phyloP scores from a whole-genome alignment of 345 rosid species.

The Gossypium mustelinum region DNA sequence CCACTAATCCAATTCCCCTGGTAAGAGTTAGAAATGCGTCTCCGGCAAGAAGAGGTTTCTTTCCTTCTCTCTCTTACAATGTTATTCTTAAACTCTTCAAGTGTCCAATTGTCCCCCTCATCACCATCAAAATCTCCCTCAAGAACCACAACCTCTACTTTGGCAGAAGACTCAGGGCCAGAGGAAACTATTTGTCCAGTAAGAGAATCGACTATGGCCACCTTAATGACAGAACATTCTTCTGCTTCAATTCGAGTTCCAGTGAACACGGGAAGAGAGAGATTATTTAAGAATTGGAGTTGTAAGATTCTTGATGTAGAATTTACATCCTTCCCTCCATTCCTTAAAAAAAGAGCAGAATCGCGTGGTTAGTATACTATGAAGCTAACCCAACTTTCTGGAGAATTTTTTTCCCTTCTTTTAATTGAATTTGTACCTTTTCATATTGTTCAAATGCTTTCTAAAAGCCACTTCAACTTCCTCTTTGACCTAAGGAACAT shows the following conservation, averaged over 20 bases:
- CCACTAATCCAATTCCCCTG: slow-evolving; percentile 58
- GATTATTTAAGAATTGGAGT: slow-evolving; percentile 57
- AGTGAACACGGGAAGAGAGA: slow-evolving; percentile 89
- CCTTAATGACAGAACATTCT: slow-evolving; percentile 53
- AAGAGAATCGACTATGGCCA: slow-evolving; percentile 62
- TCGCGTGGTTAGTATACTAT: neutral
- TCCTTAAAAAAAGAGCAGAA: slow-evolving; percentile 37
- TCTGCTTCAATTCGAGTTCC: slow-evolving; percentile 93
- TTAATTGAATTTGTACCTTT: slow-evolving; percentile 43
- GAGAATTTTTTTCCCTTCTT: slow-evolving; percentile 1
- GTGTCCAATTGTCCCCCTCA: slow-evolving; percentile 60
- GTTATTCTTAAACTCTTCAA: slow-evolving; percentile 75
- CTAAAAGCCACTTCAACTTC: slow-evolving; percentile 85
- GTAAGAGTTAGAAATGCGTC: slow-evolving; percentile 59
- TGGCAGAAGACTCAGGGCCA: slow-evolving; percentile 68
- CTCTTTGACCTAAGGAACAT: slow-evolving; percentile 72
- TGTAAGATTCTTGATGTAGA: slow-evolving; percentile 57
- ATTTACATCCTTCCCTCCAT: slow-evolving; percentile 57
- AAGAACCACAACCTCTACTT: slow-evolving; percentile 78
- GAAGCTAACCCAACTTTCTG: neutral
- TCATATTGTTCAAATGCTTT: slow-evolving; percentile 60
- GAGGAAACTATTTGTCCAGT: slow-evolving; percentile 55
- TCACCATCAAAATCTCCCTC: slow-evolving; percentile 91
- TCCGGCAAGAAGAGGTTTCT: slow-evolving; percentile 88
- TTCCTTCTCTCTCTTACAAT: slow-evolving; percentile 95